Conservation (phyloP, 2,329 filamentous ascomycete genomes). For the Xylariaceae sp. region DNA sequence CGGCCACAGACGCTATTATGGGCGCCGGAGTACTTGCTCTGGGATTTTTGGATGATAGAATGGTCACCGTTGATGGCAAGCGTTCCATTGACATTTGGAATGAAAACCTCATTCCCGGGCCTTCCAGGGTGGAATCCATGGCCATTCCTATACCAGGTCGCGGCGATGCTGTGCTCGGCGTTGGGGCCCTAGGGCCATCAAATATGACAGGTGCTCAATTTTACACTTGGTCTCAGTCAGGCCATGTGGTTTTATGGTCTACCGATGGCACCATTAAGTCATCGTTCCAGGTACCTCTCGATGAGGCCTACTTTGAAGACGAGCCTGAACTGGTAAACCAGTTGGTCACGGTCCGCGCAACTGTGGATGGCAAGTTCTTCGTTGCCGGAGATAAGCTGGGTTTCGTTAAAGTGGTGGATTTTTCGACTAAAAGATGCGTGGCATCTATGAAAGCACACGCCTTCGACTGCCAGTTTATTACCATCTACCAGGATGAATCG, state of each 20-base stretch:
- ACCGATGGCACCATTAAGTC: conserved; percentile 62
- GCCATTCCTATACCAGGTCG: conserved; percentile 57
- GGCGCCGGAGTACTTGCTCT: conserved; percentile 56
- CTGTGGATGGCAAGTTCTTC: conserved; percentile 58
- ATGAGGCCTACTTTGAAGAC: conserved; percentile 48
- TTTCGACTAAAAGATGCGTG: conserved; percentile 53
- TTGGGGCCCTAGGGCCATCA: conserved; percentile 56
- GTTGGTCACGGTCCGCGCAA: conserved; percentile 54
- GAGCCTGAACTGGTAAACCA: conserved; percentile 53
- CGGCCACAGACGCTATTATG: conserved; percentile 33
- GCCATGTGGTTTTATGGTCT: conserved; percentile 78
- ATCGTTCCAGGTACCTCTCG: conserved; percentile 62
- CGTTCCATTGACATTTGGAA: conserved; percentile 68
- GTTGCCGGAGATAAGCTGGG: conserved; percentile 83
- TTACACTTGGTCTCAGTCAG: conserved; percentile 81
- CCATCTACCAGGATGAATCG: conserved; percentile 58
- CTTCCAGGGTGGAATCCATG: conserved; percentile 29
- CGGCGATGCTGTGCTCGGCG: conserved; percentile 64
- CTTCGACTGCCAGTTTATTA: conserved; percentile 76
- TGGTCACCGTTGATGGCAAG: conserved; percentile 70
- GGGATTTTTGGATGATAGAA: conserved; percentile 59
- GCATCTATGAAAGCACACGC: conserved; percentile 81
- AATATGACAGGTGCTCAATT: conserved; percentile 65
- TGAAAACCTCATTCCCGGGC: conserved; percentile 40
- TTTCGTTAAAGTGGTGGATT: conserved; percentile 66